These are phyloP conservation scores for Cyberlindnera petersonii DNA, from an alignment of 805 yeast genomes.

Conservation along the genomic window DNA sequence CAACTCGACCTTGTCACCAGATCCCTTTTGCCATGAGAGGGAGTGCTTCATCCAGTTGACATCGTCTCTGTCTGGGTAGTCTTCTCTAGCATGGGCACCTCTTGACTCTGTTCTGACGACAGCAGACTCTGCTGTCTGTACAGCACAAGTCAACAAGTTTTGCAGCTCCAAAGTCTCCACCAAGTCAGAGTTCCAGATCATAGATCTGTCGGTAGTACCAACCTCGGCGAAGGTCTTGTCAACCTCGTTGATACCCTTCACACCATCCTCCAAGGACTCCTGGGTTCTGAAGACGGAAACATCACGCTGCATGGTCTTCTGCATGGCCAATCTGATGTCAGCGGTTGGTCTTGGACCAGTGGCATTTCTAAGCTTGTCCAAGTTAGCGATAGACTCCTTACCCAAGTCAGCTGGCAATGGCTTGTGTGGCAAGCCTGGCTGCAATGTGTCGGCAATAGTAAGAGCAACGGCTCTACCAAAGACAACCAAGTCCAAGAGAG, in stretches of 20 bases:
- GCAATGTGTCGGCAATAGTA: conserved; percentile 77
- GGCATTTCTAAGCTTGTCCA: conserved; percentile 85
- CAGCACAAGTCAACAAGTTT: conserved; percentile 94
- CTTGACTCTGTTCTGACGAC: conserved; percentile 95
- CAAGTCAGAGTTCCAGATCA: conserved; percentile 98
- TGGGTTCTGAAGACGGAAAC: conserved; percentile 96
- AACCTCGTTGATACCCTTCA: conserved; percentile 65
- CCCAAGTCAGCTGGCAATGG: conserved; percentile 85
- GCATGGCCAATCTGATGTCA: conserved; percentile 87
- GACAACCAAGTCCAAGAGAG: conserved; percentile 91
- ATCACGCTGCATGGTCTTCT: conserved; percentile 92
- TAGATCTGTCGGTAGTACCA: conserved; percentile 89
- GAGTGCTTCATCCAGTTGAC: conserved; percentile 97
- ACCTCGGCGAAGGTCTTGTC: conserved; percentile 72
- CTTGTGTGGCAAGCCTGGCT: conserved; percentile 85
- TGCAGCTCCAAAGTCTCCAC: conserved; percentile 95
- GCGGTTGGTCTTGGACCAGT: conserved; percentile 81
- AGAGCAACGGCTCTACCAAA: conserved; percentile 98
- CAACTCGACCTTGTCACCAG: conserved; percentile 69
- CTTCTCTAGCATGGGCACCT: conserved; percentile 99
- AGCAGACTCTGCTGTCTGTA: conserved; percentile 92
- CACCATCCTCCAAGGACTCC: conserved; percentile 89
- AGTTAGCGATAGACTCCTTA: conserved; percentile 81
- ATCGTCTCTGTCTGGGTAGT: conserved; percentile 93
- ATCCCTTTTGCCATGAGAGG: conserved; percentile 78